These are phyloP conservation scores for Venturia aucupariae DNA, from an alignment of 2,329 filamentous ascomycete species.

Conservation along the genomic window DNA sequence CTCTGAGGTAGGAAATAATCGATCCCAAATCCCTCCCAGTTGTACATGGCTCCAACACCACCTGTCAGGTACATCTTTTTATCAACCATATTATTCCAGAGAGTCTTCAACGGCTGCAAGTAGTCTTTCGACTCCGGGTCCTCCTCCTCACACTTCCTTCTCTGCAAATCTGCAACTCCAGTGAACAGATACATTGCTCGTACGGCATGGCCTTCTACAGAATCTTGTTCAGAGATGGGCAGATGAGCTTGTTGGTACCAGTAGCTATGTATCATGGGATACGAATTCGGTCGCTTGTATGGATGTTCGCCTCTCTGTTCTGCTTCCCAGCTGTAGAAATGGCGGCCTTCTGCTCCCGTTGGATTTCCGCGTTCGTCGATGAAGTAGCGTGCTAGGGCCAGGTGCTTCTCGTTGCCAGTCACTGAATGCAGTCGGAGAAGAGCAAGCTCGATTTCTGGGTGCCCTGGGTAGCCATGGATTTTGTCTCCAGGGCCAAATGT, in stretches of 20 bases:
- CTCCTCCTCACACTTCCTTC: slow-evolving; percentile 23
- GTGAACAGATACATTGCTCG: slow-evolving; percentile 53
- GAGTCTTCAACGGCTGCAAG: slow-evolving; percentile 33
- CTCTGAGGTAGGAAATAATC: slow-evolving; percentile 51
- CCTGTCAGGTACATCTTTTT: slow-evolving; percentile 56
- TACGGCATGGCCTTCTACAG: slow-evolving; percentile 51
- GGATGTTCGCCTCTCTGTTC: slow-evolving; percentile 40
- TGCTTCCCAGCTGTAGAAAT: slow-evolving; percentile 48
- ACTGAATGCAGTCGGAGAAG: slow-evolving; percentile 37
- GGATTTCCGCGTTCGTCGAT: slow-evolving; percentile 49
- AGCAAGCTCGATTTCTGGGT: slow-evolving; percentile 46
- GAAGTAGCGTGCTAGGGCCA: slow-evolving; percentile 47
- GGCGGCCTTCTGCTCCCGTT: slow-evolving; percentile 38
- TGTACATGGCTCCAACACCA: slow-evolving; percentile 47
- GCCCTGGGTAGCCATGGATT: slow-evolving; percentile 51
- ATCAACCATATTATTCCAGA: slow-evolving; percentile 53
- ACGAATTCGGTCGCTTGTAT: slow-evolving; percentile 41
- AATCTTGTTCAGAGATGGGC: slow-evolving; percentile 45
- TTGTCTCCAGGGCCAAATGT: slow-evolving; percentile 45
- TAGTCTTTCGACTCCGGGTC: slow-evolving; percentile 24
- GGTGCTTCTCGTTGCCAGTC: slow-evolving; percentile 30
- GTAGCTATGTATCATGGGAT: slow-evolving; percentile 32
- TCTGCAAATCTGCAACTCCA: slow-evolving; percentile 47
- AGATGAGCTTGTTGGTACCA: slow-evolving; percentile 49
- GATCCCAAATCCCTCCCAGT: slow-evolving; percentile 53